These are phyloP conservation scores for Pterula multifida DNA, from an alignment of 1,284 basidiomycete species.

Conservation along the genomic window DNA sequence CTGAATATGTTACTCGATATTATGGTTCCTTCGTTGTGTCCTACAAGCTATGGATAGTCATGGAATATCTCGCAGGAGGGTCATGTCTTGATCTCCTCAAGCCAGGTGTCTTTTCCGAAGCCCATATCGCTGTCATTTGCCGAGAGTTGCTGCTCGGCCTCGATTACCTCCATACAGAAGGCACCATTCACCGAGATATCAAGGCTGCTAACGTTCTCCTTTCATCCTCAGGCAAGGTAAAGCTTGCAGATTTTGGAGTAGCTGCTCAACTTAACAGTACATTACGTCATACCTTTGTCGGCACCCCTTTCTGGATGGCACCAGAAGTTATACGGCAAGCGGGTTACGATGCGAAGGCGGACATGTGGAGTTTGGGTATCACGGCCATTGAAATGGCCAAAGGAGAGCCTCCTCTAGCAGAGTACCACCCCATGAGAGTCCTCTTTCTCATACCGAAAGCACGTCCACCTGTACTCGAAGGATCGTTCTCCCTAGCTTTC, in stretches of 20 bases:
- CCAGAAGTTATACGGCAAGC: slow-evolving; percentile 96
- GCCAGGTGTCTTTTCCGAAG: slow-evolving; percentile 81
- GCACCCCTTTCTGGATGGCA: slow-evolving; percentile 97
- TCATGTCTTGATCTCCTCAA: slow-evolving; percentile 94
- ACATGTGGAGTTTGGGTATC: slow-evolving; percentile 96
- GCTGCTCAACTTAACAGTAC: slow-evolving; percentile 87
- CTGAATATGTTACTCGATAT: slow-evolving; percentile 91
- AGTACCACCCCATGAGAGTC: slow-evolving; percentile 94
- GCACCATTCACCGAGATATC: slow-evolving; percentile 97
- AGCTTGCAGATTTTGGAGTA: slow-evolving; percentile 95
- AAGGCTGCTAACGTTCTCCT: slow-evolving; percentile 96
- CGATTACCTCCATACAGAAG: slow-evolving; percentile 88
- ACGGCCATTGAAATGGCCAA: slow-evolving; percentile 95
- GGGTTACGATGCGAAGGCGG: slow-evolving; percentile 92
- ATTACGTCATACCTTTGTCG: slow-evolving; percentile 87
- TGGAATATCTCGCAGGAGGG: slow-evolving; percentile 98
- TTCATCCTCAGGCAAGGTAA: slow-evolving; percentile 85
- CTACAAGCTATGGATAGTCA: slow-evolving; percentile 98
- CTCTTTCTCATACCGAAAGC: slow-evolving; percentile 94
- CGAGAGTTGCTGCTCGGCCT: slow-evolving; percentile 90
- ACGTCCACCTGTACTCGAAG: slow-evolving; percentile 87
- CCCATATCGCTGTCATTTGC: slow-evolving; percentile 89
- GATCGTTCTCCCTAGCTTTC: slow-evolving; percentile 74
- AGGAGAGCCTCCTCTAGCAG: slow-evolving; percentile 86
- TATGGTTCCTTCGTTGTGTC: slow-evolving; percentile 95